A percentile compares a stretch with the other conserved stretches of the same genome.
These are phyloP conservation scores for Apophysomyces sp. DNA, from an alignment of 371 early-diverging fungal species.

Conservation along the genomic window DNA sequence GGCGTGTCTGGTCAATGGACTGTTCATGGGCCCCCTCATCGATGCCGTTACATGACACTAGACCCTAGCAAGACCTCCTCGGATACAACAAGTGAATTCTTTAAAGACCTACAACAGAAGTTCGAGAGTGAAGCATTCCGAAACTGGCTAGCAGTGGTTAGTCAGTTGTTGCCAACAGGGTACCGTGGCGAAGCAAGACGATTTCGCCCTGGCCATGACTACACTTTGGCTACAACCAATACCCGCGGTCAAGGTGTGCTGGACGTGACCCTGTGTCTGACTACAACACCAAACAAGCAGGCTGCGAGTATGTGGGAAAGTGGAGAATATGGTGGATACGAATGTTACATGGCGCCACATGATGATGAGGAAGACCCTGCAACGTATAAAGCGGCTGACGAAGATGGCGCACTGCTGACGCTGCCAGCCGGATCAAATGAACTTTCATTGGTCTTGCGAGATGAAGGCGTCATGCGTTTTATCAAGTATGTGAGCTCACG, in stretches of 20 bases:
- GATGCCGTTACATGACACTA: constrained; percentile 55
- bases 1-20: constrained; percentile 56
- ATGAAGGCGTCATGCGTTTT: constrained; percentile 72
- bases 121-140: constrained; percentile 45
- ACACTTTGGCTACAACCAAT: constrained; percentile 60
- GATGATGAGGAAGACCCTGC: constrained; percentile 71
- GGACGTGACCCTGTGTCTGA: constrained; percentile 59
- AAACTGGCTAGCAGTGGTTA: constrained; percentile 48
- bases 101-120: constrained; percentile 20
- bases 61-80: constrained; percentile 13
- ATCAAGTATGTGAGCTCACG: constrained; percentile 75
- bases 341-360: constrained; percentile 72
- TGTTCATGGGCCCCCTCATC: constrained; percentile 59
- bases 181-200: constrained; percentile 53
- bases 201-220: constrained; percentile 74
- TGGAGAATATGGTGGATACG: constrained; percentile 74
- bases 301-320: constrained; percentile 46
- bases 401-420: constrained; percentile 70
- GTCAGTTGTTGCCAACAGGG: constrained; percentile 30
- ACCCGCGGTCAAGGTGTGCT: constrained; percentile 46
- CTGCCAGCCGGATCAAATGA: constrained; percentile 65
- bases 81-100: constrained; percentile 7
- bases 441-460: constrained; percentile 64
- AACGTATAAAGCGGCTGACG: constrained; percentile 59
- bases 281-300: constrained; percentile 18